These are phyloP conservation scores for Peronospora belbahrii DNA, from an alignment of 352 stramenopile species.

Conservation along the genomic window DNA sequence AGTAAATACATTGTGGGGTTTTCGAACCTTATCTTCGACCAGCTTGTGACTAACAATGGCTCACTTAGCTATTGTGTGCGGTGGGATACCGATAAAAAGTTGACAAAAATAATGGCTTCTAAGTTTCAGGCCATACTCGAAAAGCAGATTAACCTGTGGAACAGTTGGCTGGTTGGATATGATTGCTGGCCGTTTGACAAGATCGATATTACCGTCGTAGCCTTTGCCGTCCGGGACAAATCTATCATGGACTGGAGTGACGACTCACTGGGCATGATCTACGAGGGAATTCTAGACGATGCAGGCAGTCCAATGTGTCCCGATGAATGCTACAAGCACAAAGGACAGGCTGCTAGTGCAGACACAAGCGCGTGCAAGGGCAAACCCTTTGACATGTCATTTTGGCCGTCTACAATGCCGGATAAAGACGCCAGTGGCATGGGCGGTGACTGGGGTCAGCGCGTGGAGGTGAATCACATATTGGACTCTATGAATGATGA, in stretches of 20 bases:
- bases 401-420: slow-evolving; percentile 28
- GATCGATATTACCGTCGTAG: slow-evolving; percentile 30
- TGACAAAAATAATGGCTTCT: slow-evolving; percentile 2
- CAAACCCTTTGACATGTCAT: slow-evolving; percentile 28
- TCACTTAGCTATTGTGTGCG: slow-evolving; percentile 7
- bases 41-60: slow-evolving; percentile 4
- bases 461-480: slow-evolving; percentile 34
- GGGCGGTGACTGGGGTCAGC: slow-evolving; percentile 33
- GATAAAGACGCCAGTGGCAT: slow-evolving; percentile 19
- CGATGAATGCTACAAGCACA: slow-evolving; percentile 34
- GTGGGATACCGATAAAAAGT: slow-evolving; percentile 3
- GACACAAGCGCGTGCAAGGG: slow-evolving; percentile 17
- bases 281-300: slow-evolving; percentile 22
- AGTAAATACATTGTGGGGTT: background rate
- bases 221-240: slow-evolving; percentile 25
- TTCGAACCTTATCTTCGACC: slow-evolving; percentile 10
- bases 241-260: slow-evolving; percentile 34
- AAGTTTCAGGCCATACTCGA: slow-evolving; percentile 9
- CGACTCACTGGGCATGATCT: slow-evolving; percentile 29
- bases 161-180: slow-evolving; percentile 4
- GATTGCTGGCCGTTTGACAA: slow-evolving; percentile 12
- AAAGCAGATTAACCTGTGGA: slow-evolving; percentile 3
- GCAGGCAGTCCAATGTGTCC: slow-evolving; percentile 27
- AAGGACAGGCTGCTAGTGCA: slow-evolving; percentile 12
- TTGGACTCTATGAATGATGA: slow-evolving; percentile 19